Conservation (phyloP, 305 asterid species). For the Plantago lanceolata region DNA sequence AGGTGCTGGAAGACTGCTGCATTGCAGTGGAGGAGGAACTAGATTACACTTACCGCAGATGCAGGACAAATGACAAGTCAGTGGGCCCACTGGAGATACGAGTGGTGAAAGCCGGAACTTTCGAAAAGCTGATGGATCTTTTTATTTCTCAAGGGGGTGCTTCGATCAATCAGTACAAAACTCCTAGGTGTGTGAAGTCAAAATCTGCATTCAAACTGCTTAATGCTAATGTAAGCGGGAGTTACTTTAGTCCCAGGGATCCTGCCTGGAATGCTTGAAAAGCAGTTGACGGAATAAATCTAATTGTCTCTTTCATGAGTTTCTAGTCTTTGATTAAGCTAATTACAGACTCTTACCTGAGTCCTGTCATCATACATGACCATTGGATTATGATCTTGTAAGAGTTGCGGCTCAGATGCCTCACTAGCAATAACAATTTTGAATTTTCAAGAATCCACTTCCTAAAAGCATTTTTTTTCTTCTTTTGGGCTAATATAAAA, state of each 20-base stretch:
- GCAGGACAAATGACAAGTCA: conserved; percentile 56
- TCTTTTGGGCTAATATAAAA: neutral
- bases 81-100: conserved; percentile 67
- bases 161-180: conserved; percentile 64
- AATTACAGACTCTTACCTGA: conserved; percentile 12
- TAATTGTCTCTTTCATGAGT: conserved; percentile 6
- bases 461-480: no score
- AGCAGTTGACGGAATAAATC: conserved; percentile 28
- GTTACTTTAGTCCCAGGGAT: conserved; percentile 59
- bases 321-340: conserved; percentile 8
- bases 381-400: conserved; percentile 21
- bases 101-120: conserved; percentile 51
- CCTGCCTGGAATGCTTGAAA: conserved; percentile 65
- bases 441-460: conserved; percentile 4
- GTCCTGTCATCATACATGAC: conserved; percentile 19
- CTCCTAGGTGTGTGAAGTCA: conserved; percentile 68
- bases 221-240: conserved; percentile 44
- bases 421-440: conserved; percentile 30
- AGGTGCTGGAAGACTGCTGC: conserved; percentile 59
- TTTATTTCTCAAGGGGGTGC: conserved; percentile 62
- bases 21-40: conserved; percentile 57
- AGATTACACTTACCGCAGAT: conserved; percentile 61
- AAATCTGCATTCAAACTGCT: conserved; percentile 56
- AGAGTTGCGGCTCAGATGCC: conserved; percentile 17
- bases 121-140: conserved; percentile 63